Conservation (phyloP, 345 rosid species). For the Capsella bursapastoris region DNA sequence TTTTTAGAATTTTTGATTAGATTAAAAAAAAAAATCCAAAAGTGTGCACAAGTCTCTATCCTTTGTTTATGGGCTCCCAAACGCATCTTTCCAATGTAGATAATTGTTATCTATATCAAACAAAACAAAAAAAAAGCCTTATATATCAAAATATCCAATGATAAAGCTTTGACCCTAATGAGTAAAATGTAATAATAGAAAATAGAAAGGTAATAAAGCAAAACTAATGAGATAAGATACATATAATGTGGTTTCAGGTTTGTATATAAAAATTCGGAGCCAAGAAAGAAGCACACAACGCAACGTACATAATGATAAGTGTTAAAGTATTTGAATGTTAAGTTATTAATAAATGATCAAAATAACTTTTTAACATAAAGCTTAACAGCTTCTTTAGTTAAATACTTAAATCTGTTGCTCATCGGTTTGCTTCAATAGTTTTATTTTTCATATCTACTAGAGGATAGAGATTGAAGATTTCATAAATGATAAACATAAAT, state of each 20-base stretch:
- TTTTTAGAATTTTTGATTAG: background rate
- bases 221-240: slow-evolving; percentile 7
- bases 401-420: background rate
- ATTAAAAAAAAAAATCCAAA: slow-evolving; percentile 11
- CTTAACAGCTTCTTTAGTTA: no score
- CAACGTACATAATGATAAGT: no score
- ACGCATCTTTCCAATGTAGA: slow-evolving; percentile 35
- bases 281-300: background rate
- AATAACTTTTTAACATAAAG: no score
- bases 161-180: background rate
- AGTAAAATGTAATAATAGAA: background rate
- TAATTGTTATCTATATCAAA: slow-evolving; percentile 27
- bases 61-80: slow-evolving; percentile 32
- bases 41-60: slow-evolving; percentile 40
- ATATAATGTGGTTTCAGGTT: background rate
- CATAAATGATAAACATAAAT: background rate
- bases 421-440: background rate
- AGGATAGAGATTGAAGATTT: background rate
- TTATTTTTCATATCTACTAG: background rate
- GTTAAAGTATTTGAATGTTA: background rate
- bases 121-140: background rate
- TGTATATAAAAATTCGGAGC: background rate
- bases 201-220: background rate
- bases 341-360: no score
- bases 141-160: slow-evolving; percentile 1